phyloP scores from a whole-genome alignment of 2,329 filamentous ascomycete genomes.

The Juglanconis sp. region DNA sequence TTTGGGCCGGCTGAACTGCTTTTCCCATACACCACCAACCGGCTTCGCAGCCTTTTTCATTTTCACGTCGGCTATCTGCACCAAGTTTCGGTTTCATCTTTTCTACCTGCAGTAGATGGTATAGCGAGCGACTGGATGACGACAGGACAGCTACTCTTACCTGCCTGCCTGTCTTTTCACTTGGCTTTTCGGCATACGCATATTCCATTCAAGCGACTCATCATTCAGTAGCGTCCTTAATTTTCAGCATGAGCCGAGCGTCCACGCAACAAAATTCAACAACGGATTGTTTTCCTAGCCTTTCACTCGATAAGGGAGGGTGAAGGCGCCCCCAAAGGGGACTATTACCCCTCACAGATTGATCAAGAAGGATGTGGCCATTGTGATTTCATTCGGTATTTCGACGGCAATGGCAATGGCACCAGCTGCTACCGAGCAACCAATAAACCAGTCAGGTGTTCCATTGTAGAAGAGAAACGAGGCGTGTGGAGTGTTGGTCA shows the following conservation, averaged over 20 bases:
- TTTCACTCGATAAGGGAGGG: background rate
- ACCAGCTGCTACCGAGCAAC: no score
- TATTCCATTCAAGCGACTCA: background rate
- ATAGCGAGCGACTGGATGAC: constrained; percentile 6
- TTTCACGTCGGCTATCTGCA: constrained; percentile 4
- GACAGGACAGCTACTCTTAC: background rate
- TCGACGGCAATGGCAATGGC: background rate
- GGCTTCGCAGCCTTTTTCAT: constrained; percentile 16
- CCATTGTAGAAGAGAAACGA: constrained; percentile 1
- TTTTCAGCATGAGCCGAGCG: background rate
- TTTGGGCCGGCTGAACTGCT: constrained; percentile 16
- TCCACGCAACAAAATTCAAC: background rate
- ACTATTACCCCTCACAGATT: constrained; percentile 2
- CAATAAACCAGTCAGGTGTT: background rate
- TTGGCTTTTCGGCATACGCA: background rate
- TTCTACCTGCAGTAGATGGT: constrained; percentile 5
- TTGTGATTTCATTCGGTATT: background rate
- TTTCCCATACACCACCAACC: constrained; percentile 12
- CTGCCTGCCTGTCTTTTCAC: background rate
- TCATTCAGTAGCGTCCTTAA: background rate
- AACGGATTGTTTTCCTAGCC: background rate
- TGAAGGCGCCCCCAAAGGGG: background rate
- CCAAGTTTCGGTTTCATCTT: background rate
- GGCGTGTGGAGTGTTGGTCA: background rate
- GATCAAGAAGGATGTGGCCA: background rate